Base-by-base conservation (phyloP, 2,329 filamentous ascomycete species). In the Aspergillus eucalypticola region DNA sequence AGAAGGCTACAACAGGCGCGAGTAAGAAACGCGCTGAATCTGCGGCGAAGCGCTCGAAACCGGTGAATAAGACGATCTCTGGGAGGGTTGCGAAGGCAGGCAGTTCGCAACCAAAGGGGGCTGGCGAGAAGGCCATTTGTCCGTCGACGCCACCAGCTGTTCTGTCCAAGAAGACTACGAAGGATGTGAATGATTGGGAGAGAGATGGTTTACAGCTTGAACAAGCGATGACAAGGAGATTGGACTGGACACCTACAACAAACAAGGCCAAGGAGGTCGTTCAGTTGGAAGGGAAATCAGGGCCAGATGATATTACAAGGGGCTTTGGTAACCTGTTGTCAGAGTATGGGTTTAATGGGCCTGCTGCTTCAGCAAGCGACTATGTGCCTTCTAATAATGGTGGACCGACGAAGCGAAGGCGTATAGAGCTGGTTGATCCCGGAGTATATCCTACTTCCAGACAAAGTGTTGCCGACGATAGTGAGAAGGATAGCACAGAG, bases 241-340 rank as follows among this genome's bases (percentile, higher is more conserved):
- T 76, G 13, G 82, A 88, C 60, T 92, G 90, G 90, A 92, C 90
- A 1, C 90, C 89, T 2, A 83, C 86, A 3, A 81, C 79, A 50
- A 70, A 79, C 35, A 79, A 79, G 44, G 66, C 65, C 1, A 59
- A 71, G 3, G 60, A 70, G 59, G 67, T 62, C 41, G 64, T 62
- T 32, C 66, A 68, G 41, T 60, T 66, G 32, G 63, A 61, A 7
- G 60, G 27, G 29, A 32, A 60, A 23, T 54, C 58, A 17, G 52
- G 46, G 1, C 52, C 38, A 15, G 39, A 54, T 46, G 29, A 58
- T 27, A 54, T 46, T 17, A n/a, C n/a, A n/a, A 53, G 5, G 13
- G 54, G 66, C 8, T 78, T 81, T 59, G 65, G 72, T 5, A 67
- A 73, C 54, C 53, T 81, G 27, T 50, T 82, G 39, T 76, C 72